A percentile compares a stretch with the other conserved stretches of the same genome.
phyloP scores from a whole-genome alignment of 768 basidiomycete genomes.

The Trametes villosa region DNA sequence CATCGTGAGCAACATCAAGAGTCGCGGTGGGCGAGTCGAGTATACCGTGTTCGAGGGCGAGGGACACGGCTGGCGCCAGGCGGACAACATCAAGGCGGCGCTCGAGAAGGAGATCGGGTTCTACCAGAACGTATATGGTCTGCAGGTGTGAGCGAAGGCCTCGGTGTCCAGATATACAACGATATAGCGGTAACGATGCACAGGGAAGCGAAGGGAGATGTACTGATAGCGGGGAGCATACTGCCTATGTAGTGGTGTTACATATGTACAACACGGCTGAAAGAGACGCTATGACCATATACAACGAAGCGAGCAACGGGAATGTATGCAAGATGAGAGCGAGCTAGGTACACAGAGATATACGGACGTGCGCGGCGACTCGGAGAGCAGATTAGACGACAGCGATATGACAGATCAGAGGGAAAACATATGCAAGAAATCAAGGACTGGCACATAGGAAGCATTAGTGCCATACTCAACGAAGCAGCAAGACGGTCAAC shows the following conservation, averaged over 20 bases:
- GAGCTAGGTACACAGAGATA: no score
- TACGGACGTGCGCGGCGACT: no score
- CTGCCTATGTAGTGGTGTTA: neutral
- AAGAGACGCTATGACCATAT: neutral
- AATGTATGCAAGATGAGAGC: no score
- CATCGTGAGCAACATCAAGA: constrained; percentile 58
- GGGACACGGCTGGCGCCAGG: constrained; percentile 66
- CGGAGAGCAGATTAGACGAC: neutral
- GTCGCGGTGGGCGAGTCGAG: constrained; percentile 56
- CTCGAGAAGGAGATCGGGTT: constrained; percentile 57
- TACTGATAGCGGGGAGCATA: neutral
- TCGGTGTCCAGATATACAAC: neutral
- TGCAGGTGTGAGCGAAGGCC: constrained; percentile 18
- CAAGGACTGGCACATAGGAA: neutral
- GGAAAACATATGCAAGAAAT: neutral
- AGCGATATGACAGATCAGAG: neutral
- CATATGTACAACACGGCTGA: constrained; percentile 5
- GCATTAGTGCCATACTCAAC: neutral
- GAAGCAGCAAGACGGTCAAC: neutral
- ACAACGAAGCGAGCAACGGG: neutral
- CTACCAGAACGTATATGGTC: constrained; percentile 51
- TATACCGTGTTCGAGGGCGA: constrained; percentile 67
- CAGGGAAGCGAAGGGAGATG: neutral
- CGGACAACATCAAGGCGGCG: constrained; percentile 56
- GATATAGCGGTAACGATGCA: neutral